Base-by-base conservation (phyloP, 2,329 filamentous ascomycete genomes). In the Stachybotrys chartarum region DNA sequence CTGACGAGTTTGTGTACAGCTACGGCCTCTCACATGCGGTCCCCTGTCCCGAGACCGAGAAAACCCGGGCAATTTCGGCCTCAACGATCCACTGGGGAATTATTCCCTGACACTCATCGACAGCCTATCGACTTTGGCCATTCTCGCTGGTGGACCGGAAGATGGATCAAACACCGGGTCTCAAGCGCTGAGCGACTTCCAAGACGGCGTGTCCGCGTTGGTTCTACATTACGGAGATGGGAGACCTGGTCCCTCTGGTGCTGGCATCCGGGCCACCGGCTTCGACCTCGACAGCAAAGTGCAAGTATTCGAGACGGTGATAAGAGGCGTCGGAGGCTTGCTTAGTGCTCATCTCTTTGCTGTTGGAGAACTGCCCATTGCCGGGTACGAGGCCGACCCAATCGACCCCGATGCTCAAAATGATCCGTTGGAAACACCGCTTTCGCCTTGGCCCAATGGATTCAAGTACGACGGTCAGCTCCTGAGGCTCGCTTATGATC, bases 211-310 rank as follows among this genome's bases (percentile, higher is more conserved):
- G 31, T 78, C 82, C 57, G 78, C 86, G 53, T 77, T 97, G 62
- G 87, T 97, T 3, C 77, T 84, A 60, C 78, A 94, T 63, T 97
- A 97, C 69, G 93, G 93, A 5, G 92, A 97, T 71, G 93, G 92
- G 1, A 85, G 84, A 32, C 72, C 78, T 8, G 87, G 88, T 3
- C 77, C 82, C 14, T 78, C 79, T 6, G 90, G 89, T 7, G 79
- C 83, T 65, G 93, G 93, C 4, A 77, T 81, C 56, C 80, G 91
- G 60, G 85, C 86, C 4, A 82, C 85, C 54, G 94, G 91, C 0
- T 99, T 99, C 65, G 91, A 99, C 70, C 77, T 96, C 46, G 93
- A 99, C 72, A 96, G 92, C 75, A 99, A 97, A 72, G 94, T 99
- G 2, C 93, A 99, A 73, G 91, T 99, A 45, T 99, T 99, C 66